These are phyloP conservation scores for Ligustrum vulgare DNA, from an alignment of 257 asterid species.

Conservation along the genomic window DNA sequence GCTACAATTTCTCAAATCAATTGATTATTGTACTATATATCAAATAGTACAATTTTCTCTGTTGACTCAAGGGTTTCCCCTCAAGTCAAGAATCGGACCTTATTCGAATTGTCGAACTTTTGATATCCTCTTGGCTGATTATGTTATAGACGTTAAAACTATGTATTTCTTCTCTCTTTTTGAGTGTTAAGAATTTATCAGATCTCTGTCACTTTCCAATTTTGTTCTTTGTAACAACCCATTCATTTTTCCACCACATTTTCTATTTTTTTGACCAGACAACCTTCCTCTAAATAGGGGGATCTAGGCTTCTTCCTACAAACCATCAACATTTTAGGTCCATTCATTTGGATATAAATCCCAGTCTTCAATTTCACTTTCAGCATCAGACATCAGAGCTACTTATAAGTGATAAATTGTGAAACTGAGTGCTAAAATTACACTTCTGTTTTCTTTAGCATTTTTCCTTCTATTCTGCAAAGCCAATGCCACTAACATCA, in stretches of 20 bases:
- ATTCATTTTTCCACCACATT: constrained; percentile 23
- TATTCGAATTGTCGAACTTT: no score
- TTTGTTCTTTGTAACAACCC: constrained; percentile 7
- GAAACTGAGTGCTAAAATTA: constrained; percentile 34
- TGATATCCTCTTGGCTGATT: no score
- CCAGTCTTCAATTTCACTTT: background rate
- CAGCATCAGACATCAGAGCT: background rate
- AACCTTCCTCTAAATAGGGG: constrained; percentile 35
- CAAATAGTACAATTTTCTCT: no score
- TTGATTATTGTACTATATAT: no score
- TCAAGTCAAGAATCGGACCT: background rate
- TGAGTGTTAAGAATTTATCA: background rate
- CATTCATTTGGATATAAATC: constrained; percentile 21
- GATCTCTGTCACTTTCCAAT: background rate
- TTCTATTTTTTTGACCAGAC: constrained; percentile 27
- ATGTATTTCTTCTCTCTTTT: background rate
- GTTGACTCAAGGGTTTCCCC: background rate
- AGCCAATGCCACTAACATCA: constrained; percentile 53
- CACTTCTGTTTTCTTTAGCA: constrained; percentile 32
- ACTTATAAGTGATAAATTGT: background rate
- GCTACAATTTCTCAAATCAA: background rate
- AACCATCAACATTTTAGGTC: constrained; percentile 21
- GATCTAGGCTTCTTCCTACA: constrained; percentile 20
- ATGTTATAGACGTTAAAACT: background rate
- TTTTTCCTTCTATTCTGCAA: constrained; percentile 28